A percentile compares a stretch with the other conserved stretches of the same genome.
phyloP scores from a whole-genome alignment of 768 basidiomycete genomes.

The Pisolithus tinctorius region DNA sequence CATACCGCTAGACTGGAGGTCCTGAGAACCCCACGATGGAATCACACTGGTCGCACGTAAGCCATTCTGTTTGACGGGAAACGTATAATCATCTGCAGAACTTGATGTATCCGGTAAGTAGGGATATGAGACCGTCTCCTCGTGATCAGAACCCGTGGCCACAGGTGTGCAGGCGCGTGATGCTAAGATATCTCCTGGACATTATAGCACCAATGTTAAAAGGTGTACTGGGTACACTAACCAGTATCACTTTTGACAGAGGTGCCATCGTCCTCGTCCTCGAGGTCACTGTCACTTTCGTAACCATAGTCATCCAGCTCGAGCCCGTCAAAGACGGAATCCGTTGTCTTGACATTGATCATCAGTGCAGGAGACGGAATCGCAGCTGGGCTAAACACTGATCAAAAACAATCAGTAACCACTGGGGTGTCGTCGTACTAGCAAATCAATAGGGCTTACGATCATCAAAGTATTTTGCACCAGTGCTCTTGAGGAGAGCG shows the following conservation, averaged over 20 bases:
- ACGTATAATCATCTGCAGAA: too few species aligned
- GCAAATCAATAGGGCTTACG: slow-evolving; percentile 10
- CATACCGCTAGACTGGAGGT: too few species aligned
- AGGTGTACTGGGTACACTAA: background rate
- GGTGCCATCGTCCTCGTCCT: slow-evolving; percentile 16
- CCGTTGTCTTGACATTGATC: slow-evolving; percentile 10
- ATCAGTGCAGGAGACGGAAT: slow-evolving; percentile 9
- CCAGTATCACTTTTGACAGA: background rate
- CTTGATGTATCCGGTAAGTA: too few species aligned
- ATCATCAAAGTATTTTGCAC: slow-evolving; percentile 23
- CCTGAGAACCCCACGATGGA: too few species aligned
- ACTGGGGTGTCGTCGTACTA: too few species aligned
- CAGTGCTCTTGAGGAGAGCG: slow-evolving; percentile 13
- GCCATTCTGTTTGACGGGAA: too few species aligned
- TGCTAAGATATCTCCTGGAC: too few species aligned
- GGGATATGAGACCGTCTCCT: too few species aligned
- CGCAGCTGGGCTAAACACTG: slow-evolving; percentile 12
- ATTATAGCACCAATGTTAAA: too few species aligned
- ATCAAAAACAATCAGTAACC: background rate
- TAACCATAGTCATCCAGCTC: slow-evolving; percentile 23
- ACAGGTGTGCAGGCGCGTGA: too few species aligned
- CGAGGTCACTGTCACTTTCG: slow-evolving; percentile 31
- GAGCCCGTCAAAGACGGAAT: slow-evolving; percentile 4
- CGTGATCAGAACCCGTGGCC: too few species aligned
- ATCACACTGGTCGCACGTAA: too few species aligned